Evolutionary conservation across 225 moss, liverwort and hornwort genomes (phyloP).

Genomic region (Neckera pumila): DNA sequence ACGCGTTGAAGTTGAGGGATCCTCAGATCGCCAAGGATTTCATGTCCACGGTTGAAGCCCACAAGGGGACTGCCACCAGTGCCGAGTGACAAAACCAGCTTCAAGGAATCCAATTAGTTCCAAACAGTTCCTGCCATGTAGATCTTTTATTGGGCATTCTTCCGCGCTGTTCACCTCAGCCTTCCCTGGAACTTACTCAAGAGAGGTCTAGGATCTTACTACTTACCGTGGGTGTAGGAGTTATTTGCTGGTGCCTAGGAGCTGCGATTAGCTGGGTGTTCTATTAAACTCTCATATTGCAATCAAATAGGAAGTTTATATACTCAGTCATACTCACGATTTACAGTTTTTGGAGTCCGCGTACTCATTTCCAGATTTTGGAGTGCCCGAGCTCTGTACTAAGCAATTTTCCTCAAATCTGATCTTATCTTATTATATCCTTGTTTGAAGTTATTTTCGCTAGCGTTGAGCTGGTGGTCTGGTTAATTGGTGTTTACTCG

Average conservation of each 20-base stretch:
- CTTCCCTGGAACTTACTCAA: background rate
- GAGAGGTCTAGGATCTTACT: conserved; percentile 2
- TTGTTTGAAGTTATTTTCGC: background rate
- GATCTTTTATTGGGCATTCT: conserved; percentile 1
- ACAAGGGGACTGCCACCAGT: conserved; percentile 34
- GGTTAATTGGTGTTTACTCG: background rate
- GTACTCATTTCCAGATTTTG: conserved; percentile 11
- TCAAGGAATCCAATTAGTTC: background rate
- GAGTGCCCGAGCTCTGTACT: background rate
- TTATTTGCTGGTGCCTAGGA: conserved; percentile 3
- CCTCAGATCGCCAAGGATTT: conserved; percentile 56
- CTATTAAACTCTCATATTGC: conserved; percentile 14
- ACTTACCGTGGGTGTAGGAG: background rate
- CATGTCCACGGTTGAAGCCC: conserved; percentile 48
- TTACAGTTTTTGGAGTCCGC: conserved; percentile 1
- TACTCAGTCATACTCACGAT: conserved; percentile 1
- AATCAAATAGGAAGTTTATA: conserved; percentile 17
- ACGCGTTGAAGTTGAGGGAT: conserved; percentile 72
- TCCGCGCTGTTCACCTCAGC: background rate
- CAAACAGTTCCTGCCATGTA: background rate
- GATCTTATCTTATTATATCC: background rate
- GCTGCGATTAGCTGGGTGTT: conserved; percentile 6
- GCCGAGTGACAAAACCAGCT: conserved; percentile 6
- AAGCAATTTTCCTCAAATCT: conserved; percentile 9
- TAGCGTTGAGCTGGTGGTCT: background rate